These are phyloP conservation scores for Hebeloma cylindrosporum DNA, from an alignment of 768 basidiomycete species.

Conservation along the genomic window DNA sequence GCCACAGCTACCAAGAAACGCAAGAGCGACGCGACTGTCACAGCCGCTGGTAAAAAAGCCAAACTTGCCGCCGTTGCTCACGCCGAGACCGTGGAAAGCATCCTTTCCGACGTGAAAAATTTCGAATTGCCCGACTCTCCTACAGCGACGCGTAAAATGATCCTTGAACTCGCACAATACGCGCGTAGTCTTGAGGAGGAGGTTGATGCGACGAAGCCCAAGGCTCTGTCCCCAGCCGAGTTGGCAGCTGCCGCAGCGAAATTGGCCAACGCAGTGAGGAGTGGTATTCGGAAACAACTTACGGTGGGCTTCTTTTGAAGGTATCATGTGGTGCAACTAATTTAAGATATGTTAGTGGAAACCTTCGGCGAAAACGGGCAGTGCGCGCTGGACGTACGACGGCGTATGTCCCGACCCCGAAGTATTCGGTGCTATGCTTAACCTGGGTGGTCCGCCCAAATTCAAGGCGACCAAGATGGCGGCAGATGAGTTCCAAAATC, in stretches of 20 bases:
- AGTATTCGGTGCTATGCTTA: constrained; percentile 47
- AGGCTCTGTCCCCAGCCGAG: constrained; percentile 37
- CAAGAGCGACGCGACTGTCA: constrained; percentile 30
- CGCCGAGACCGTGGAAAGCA: constrained; percentile 28
- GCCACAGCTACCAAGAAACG: constrained; percentile 32
- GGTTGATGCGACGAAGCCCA: constrained; percentile 23
- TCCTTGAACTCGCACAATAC: constrained; percentile 23
- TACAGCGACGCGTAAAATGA: constrained; percentile 19
- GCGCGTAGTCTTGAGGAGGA: constrained; percentile 30
- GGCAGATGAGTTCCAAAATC: constrained; percentile 31
- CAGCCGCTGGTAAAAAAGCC: constrained; percentile 31
- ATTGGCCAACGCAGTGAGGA: constrained; percentile 42
- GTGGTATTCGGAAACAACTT: constrained; percentile 56
- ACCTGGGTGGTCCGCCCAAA: constrained; percentile 42
- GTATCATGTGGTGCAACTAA: constrained; percentile 5
- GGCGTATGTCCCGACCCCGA: constrained; percentile 48
- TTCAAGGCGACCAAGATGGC: constrained; percentile 52
- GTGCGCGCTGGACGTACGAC: constrained; percentile 51
- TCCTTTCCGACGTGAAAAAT: constrained; percentile 36
- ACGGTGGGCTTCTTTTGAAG: too few relatives aligned
- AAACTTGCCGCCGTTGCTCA: constrained; percentile 24
- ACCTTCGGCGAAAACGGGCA: constrained; percentile 45
- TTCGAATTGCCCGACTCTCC: constrained; percentile 36
- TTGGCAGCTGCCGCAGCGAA: constrained; percentile 45
- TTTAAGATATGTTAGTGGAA: constrained; percentile 42